Evolutionary conservation across 768 basidiomycete genomes (phyloP), one percentile per base, ranked within the genome.

Genomic region (Boletus subcaerulescens): DNA sequence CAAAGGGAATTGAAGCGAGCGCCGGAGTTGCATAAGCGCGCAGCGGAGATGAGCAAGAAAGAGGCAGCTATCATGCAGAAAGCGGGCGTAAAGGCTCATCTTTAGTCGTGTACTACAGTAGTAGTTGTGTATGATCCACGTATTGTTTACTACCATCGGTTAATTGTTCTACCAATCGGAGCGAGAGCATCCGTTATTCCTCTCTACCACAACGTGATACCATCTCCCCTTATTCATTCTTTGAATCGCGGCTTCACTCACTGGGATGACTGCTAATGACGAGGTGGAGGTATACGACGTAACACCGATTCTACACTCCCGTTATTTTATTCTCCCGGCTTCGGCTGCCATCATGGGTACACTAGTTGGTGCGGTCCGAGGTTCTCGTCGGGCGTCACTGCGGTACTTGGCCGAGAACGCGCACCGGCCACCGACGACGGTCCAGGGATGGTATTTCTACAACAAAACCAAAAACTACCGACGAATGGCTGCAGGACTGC

Each of bases 381-480:
- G 87, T 18, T 84, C 85, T 12, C 81, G 87, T 42, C 76, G 71
- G 45, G 84, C 87, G n/a, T 80, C 83, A 13, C 74, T 93, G 68
- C 86, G 84, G 48, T 95, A 89, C 70, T 79, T 94, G 47, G 93
- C 92, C n/a, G 93, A 96, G 71, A 95, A 96, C 69, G 93, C 86
- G 42, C 93, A 96, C 71, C 80, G 91, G 52, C 80, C 88, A 45
- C 93, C 93, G 20, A 86, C 74, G 61, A 96, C 93, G 31, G 80
- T 92, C 54, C 83, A 87, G 61, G 93, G 93, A 55, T 95, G 93
- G 93, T 96, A 94, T 71, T 89, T 92, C 63, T 95, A 96, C 83
- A 89, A 92, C 69, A 95, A 95, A 77, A 93, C 91, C 29, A 96
- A 95, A 72, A 95, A 95, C 76, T 95, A 94, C 77, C 78, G 82